Evolutionary conservation across 176 grass and related monocot species (phyloP).

Genomic region (Oryza glaberrima): DNA sequence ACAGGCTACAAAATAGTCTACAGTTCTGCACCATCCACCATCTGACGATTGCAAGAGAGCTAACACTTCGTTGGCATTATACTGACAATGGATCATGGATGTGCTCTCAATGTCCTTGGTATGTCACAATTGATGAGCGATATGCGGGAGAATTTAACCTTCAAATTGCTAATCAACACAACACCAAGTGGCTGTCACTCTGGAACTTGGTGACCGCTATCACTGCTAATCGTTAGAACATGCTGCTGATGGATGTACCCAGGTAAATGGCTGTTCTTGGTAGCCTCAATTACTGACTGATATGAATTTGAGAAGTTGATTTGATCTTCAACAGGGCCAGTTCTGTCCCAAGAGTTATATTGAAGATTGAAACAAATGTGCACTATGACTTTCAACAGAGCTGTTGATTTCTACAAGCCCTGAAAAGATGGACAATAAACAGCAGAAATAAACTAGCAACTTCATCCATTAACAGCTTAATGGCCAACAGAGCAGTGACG

Average conservation of each 20-base stretch:
- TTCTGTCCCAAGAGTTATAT: not conserved
- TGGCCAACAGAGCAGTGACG: not conserved
- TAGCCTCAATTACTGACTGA: not conserved
- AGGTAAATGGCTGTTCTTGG: not conserved
- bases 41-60: not conserved
- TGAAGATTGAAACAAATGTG: not conserved
- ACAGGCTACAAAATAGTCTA: conserved; percentile 3
- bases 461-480: not conserved
- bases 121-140: not conserved
- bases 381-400: not conserved
- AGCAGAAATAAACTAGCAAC: not conserved
- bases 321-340: not conserved
- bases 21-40: not conserved
- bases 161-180: not conserved
- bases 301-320: not conserved
- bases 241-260: not conserved
- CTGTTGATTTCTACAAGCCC: conserved; percentile 17
- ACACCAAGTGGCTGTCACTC: not conserved
- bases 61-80: not conserved
- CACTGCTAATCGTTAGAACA: not conserved
- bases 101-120: not conserved
- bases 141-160: not conserved
- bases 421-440: conserved; percentile 7
- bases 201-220: not conserved
- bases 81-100: not conserved